Base-by-base conservation (phyloP, 495 filamentous ascomycete species). In the Neurospora terricola region DNA sequence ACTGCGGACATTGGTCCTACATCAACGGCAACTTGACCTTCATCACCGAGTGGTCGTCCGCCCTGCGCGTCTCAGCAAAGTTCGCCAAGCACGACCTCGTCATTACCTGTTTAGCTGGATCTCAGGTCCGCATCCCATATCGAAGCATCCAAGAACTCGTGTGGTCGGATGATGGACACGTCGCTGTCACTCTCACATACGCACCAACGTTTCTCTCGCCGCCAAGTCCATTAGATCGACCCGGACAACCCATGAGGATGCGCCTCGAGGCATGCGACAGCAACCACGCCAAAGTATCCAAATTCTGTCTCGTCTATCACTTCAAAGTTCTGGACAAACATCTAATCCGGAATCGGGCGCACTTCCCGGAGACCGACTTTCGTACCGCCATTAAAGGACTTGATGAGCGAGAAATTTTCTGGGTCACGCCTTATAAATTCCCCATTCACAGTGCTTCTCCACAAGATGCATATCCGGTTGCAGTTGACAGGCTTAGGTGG, bases 1-100 rank as follows among this genome's bases (percentile, higher is more conserved):
- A 80, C 12, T 90, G 87, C 75, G 89, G 89, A 4, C 80, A 86
- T 70, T 86, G 85, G 77, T 76, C 76, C 38, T 89, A 87, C 69
- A 38, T 73, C 3, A 71, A 78, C 1, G 75, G 76, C 0, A 74
- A 77, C 2, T 77, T 89, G 18, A 76, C 78, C 14, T 90, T 88
- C 71, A 75, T 82, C 1, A 73, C 83, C 2, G 83, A 90, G 70
- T 83, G 86, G 37, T 71, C 77, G 37, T 82, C 83, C 75, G 27
- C 2, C 0, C 72, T 62, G 0, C n/a, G 12, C 9, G 85, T 84
- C 8, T 72, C 69, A 0, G 81, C 84, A 12, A 83, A 81, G 66
- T 90, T 90, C 75, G 81, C 81, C 23, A 80, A 78, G 72, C 77
- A 80, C 27, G 73, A 40, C 23, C 76, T 88, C 70, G 73, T 83